Conservation (phyloP, 176 grass and related monocot species). For the maize (Zea mays) region DNA sequence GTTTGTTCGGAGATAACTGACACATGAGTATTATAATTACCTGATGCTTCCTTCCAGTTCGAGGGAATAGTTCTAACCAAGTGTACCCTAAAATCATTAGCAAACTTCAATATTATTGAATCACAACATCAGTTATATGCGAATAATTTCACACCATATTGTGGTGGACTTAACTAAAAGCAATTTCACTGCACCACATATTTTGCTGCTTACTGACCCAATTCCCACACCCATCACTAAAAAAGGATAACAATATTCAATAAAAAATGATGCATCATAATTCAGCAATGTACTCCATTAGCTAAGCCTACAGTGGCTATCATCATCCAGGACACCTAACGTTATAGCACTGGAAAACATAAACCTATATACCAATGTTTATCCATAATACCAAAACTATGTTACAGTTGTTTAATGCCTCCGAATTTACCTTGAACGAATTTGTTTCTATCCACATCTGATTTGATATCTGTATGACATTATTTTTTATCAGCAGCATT, state of each 20-base stretch:
- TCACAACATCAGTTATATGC: not conserved
- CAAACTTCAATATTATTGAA: constrained; percentile 19
- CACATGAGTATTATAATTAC: constrained; percentile 35
- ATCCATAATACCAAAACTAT: not conserved
- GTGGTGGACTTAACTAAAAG: not conserved
- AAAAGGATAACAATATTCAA: not conserved
- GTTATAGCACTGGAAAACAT: not conserved
- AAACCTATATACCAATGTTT: not conserved
- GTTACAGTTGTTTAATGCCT: not conserved
- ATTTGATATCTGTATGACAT: constrained; percentile 2
- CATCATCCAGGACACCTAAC: constrained; percentile 13
- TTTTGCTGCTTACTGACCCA: not conserved
- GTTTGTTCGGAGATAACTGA: constrained; percentile 20
- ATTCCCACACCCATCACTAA: not conserved
- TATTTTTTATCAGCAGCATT: constrained; percentile 8
- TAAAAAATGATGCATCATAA: not conserved
- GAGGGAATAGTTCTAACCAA: constrained; percentile 84
- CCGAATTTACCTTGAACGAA: not conserved
- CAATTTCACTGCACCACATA: not conserved
- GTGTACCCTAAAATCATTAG: constrained; percentile 57
- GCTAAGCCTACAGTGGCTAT: constrained; percentile 13
- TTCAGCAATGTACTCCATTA: not conserved
- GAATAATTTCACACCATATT: constrained; percentile 16
- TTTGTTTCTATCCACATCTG: not conserved
- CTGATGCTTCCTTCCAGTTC: constrained; percentile 98